A percentile compares a stretch with the other conserved stretches of the same genome.
Conservation (phyloP, 2,329 filamentous ascomycete genomes). For the Coniochaeta ligniaria region DNA sequence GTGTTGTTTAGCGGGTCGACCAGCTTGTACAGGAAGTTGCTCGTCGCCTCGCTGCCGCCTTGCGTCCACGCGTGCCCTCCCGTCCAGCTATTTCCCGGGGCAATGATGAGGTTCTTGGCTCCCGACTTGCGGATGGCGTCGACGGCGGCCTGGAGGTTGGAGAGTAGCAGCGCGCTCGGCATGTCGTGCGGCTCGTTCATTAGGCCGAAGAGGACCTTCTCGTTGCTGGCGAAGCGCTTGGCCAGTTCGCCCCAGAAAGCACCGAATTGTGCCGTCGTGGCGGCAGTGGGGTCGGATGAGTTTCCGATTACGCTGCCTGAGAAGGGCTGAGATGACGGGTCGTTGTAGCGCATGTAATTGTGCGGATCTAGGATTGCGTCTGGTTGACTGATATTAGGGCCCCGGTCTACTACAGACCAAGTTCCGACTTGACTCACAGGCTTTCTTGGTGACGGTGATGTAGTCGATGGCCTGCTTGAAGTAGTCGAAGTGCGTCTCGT, state of each 20-base stretch:
- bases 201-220: constrained; percentile 41
- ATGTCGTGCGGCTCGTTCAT: constrained; percentile 47
- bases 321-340: constrained; percentile 39
- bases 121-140: constrained; percentile 33
- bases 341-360: constrained; percentile 48
- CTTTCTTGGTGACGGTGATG: constrained; percentile 37
- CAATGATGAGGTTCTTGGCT: constrained; percentile 38
- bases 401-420: not conserved
- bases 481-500: constrained; percentile 40
- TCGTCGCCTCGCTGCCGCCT: constrained; percentile 28
- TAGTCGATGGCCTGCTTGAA: constrained; percentile 41
- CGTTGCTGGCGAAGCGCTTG: constrained; percentile 33
- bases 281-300: constrained; percentile 31
- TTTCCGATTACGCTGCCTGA: constrained; percentile 42
- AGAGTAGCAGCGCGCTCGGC: constrained; percentile 33
- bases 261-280: constrained; percentile 38
- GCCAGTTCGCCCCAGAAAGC: constrained; percentile 42
- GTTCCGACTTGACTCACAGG: constrained; percentile 14
- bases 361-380: constrained; percentile 43
- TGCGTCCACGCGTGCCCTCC: constrained; percentile 40
- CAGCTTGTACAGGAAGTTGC: constrained; percentile 31
- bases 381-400: not conserved
- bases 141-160: constrained; percentile 40
- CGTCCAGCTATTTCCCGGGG: constrained; percentile 41
- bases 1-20: constrained; percentile 39